Conservation (phyloP, 1,284 basidiomycete species). For the Rugiboletus extremiorientalis region DNA sequence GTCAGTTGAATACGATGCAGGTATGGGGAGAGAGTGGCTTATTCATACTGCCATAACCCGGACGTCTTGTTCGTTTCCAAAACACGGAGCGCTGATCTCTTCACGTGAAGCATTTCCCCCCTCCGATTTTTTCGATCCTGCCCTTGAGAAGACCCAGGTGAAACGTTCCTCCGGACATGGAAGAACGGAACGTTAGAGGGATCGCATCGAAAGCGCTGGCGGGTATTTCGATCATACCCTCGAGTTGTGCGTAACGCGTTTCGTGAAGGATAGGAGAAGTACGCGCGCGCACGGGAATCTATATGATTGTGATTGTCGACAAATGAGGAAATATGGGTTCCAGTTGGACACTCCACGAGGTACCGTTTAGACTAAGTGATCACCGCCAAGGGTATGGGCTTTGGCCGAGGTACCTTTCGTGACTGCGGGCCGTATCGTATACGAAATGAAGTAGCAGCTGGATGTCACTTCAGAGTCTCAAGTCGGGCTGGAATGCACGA, state of each 20-base stretch:
- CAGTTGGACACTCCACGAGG: too few relatives aligned
- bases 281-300: background rate
- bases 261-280: background rate
- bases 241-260: background rate
- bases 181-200: background rate
- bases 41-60: background rate
- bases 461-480: too few relatives aligned
- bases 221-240: background rate
- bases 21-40: background rate
- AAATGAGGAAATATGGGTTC: too few relatives aligned
- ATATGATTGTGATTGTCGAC: background rate
- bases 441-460: too few relatives aligned
- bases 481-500: too few relatives aligned
- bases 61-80: background rate
- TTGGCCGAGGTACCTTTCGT: too few relatives aligned
- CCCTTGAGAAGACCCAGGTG: background rate
- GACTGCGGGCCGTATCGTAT: too few relatives aligned
- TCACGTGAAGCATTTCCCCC: background rate
- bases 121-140: background rate
- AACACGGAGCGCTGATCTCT: background rate
- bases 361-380: too few relatives aligned
- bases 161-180: background rate
- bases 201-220: constrained; percentile 5
- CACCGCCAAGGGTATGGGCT: too few relatives aligned
- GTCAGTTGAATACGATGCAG: background rate